Evolutionary conservation across 805 yeast genomes (phyloP), one percentile per base, ranked within the genome.

Genomic region (Yamadazyma nakazawae): DNA sequence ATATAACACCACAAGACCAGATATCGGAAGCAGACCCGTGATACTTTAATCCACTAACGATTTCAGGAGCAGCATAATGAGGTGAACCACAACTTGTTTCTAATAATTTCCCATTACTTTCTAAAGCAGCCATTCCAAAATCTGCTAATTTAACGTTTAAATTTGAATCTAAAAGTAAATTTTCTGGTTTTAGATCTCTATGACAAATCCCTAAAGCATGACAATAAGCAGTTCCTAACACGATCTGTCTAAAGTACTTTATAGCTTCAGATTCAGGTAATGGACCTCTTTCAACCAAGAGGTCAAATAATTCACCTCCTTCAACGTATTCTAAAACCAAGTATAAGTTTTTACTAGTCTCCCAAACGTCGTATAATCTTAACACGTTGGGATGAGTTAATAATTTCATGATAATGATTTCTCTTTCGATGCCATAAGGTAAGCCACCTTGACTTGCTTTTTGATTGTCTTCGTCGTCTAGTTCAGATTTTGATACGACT

Each of bases 311-410:
- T 64, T 87, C 95, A 49, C 95, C 95, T n/a, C 94, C 92, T 63
- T 87, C 91, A 28, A 87, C 92, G 61, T 85, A 87, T 61, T 87
- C 95, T 42, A 87, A 67, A 13, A 87, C 89, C 53, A 87, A 64
- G 58, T 84, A 87, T 47, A 94, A 74, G 50, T 92, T 96, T 60
- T 88, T 89, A 54, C 89, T 84, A 54, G 95, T 92, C 66, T 94
- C 99, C 98, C 98, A 94, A 19, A 94, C 99, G 61, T 94, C 99
- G 62, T 90, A 94, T 34, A 94, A 73, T 21, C 94, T 86, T 79
- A 94, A 82, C 19, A 94, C 94, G 60, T 94, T 92, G 11, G 96
- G 89, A 65, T 94, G 98, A 50, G 94, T 88, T 39, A 94, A 80
- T 36, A 94, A 75, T 67, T 94, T 94, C 99, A 92, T 94, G 56